Conservation (phyloP, 352 stramenopile species). For the Phytophthora quininea region DNA sequence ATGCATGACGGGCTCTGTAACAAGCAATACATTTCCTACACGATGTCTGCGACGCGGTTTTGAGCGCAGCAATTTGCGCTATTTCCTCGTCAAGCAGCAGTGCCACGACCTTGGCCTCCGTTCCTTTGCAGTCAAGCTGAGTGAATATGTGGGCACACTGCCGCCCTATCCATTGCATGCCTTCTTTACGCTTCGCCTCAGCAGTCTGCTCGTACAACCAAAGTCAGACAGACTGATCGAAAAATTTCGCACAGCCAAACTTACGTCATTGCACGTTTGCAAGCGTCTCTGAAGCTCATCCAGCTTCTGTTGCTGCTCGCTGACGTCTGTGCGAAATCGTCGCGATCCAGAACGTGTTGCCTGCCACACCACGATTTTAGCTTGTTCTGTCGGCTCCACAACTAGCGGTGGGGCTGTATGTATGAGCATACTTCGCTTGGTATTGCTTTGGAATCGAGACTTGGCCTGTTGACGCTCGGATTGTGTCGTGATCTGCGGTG, state of each 20-base stretch:
- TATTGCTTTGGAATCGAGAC: slow-evolving; percentile 28
- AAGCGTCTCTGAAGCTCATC: slow-evolving; percentile 30
- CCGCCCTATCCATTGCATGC: slow-evolving; percentile 59
- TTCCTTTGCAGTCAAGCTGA: slow-evolving; percentile 66
- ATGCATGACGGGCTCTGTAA: too few species aligned
- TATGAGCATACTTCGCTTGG: slow-evolving; percentile 30
- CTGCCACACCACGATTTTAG: neutral
- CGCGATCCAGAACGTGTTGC: slow-evolving; percentile 5
- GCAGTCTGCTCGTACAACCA: slow-evolving; percentile 29
- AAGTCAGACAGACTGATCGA: too few species aligned
- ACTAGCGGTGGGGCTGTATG: slow-evolving; percentile 18
- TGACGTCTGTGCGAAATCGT: slow-evolving; percentile 19
- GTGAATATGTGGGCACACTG: slow-evolving; percentile 69
- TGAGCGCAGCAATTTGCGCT: slow-evolving; percentile 13
- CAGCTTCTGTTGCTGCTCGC: slow-evolving; percentile 33
- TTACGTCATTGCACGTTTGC: slow-evolving; percentile 35
- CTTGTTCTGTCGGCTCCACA: slow-evolving; percentile 11
- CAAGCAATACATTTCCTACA: too few species aligned
- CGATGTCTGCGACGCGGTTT: slow-evolving; percentile 16
- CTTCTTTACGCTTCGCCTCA: slow-evolving; percentile 46
- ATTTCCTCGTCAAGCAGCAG: slow-evolving; percentile 46
- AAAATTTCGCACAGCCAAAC: slow-evolving; percentile 1
- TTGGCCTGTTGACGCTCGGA: neutral
- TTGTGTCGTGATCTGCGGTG: neutral
- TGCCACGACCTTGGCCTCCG: slow-evolving; percentile 41